Evolutionary conservation across 768 basidiomycete species (phyloP).

Genomic region (Clitopilus passeckerianus): DNA sequence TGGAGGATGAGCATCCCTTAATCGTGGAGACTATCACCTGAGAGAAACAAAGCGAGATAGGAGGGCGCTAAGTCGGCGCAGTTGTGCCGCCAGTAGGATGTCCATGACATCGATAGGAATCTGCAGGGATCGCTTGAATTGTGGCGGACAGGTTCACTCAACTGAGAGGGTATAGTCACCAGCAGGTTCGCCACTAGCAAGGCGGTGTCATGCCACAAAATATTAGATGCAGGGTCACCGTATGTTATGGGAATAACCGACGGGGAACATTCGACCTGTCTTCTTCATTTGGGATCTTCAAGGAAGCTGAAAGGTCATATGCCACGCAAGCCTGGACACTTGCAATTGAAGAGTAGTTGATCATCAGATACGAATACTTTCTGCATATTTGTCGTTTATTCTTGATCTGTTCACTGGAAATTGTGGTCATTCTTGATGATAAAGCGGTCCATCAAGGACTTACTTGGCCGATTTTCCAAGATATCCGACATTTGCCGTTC

Average conservation of each 20-base stretch:
- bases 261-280: background rate
- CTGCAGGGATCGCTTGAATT: too few relatives aligned
- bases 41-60: background rate
- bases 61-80: background rate
- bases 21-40: background rate
- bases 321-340: too few relatives aligned
- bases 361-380: too few relatives aligned
- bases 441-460: background rate
- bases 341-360: too few relatives aligned
- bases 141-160: background rate
- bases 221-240: background rate
- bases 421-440: background rate
- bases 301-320: too few relatives aligned
- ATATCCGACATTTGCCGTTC: background rate
- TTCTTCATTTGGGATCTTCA: too few relatives aligned
- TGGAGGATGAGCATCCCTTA: background rate
- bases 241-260: background rate
- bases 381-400: too few relatives aligned
- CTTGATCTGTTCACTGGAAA: background rate
- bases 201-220: background rate
- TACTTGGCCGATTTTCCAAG: background rate
- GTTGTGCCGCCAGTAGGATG: background rate
- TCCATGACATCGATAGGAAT: background rate
- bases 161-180: background rate
- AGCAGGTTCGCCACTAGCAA: background rate